A percentile compares a stretch with the other conserved stretches of the same genome.
Evolutionary conservation across 768 basidiomycete species (phyloP).

Genomic region (Russula olivacea): DNA sequence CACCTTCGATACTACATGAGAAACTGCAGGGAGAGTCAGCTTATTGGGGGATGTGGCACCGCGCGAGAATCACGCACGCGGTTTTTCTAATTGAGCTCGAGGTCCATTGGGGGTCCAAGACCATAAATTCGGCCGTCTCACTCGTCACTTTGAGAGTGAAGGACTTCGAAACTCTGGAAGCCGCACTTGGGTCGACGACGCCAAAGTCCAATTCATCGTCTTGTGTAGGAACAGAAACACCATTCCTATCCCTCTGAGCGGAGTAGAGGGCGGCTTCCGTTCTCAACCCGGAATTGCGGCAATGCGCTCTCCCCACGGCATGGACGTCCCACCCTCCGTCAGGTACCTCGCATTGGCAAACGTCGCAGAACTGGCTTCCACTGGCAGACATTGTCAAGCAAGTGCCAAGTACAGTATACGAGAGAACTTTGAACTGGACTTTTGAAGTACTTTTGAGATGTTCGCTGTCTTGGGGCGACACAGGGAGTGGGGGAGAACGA

Average conservation of each 20-base stretch:
- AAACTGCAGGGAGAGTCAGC: background rate
- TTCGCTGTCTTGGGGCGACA: background rate
- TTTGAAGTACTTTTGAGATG: background rate
- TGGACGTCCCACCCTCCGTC: background rate
- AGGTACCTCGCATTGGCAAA: constrained; percentile 1
- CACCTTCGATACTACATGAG: constrained; percentile 3
- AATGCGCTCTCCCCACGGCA: constrained; percentile 1
- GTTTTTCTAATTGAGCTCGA: background rate
- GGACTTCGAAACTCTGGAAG: background rate
- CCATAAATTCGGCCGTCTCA: background rate
- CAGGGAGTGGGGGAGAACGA: background rate
- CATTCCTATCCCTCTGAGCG: constrained; percentile 5
- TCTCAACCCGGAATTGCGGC: constrained; percentile 5
- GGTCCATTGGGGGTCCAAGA: constrained; percentile 11
- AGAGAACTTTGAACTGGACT: background rate
- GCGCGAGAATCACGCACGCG: constrained; percentile 1
- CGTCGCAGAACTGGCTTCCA: background rate
- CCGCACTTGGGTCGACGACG: background rate
- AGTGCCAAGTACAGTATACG: no score
- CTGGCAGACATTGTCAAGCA: background rate
- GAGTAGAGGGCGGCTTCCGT: background rate
- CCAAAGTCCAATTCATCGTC: constrained; percentile 8
- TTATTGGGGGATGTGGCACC: background rate
- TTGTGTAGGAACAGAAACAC: background rate
- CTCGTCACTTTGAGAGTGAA: constrained; percentile 1